Base-by-base conservation (phyloP, 2,329 filamentous ascomycete species). In the Aspergillus luchuensis region DNA sequence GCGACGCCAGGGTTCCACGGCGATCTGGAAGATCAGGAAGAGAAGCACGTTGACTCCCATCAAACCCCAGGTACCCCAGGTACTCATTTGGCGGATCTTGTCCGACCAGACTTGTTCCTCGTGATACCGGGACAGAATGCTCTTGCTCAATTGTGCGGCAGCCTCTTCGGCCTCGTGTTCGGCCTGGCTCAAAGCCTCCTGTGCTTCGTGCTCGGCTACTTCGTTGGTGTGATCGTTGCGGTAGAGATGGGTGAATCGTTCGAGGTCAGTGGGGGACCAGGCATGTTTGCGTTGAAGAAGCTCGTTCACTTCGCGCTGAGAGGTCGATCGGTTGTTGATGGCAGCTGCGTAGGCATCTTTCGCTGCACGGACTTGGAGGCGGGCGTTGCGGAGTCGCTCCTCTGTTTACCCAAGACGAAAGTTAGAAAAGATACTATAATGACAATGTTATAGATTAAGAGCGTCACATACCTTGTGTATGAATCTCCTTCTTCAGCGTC, bases 101-200 rank as follows among this genome's bases (percentile, higher is more conserved):
- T 99, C 95, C 72, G 91, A 96, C 95, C 95, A 99, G 59, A 99
- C 96, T 80, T 99, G 95, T 80, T 99, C 95, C 79, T 99, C 95
- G 76, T 99, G 95, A 77, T 99, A 99, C 62, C 96, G 87, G 63
- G 90, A 90, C 55, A 97, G 81, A 69, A 98, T 97, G 54, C 89
- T 88, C 63, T 89, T 88, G 73, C 90, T 94, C 57, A 99, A 81
- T 69, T 88, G 85, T 56, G 88, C 86, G 58, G 88, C 86, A 0
- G 92, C 85, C 63, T 90, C 88, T 77, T 97, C 91, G 62, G 96
- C 87, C 62, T 91, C 87, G 48, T 85, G 84, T 79, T 99, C 95
- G 2, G 91, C 88, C 61, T 87, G 84, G 15, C 87, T 87, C 25
- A 98, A 83, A 13, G 84, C 83, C 60, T 90, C 87, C 66, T 91